Conservation (phyloP, 768 basidiomycete species). For the Tylopilus intermedius region DNA sequence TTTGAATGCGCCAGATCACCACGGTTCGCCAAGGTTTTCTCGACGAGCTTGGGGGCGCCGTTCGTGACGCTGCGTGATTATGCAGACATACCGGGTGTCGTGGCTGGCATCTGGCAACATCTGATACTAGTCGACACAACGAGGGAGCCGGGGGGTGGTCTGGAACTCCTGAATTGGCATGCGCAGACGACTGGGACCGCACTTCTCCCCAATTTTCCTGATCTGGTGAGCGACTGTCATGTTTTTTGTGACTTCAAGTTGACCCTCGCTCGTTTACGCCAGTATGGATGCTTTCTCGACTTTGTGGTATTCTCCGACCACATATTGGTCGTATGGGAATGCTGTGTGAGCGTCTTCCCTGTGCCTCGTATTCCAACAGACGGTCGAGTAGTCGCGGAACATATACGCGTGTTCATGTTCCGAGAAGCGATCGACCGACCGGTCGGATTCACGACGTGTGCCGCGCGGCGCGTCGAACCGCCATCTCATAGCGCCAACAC, state of each 20-base stretch:
- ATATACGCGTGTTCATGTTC: constrained; percentile 25
- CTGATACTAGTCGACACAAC: constrained; percentile 25
- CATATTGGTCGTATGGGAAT: constrained; percentile 27
- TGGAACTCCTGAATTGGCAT: constrained; percentile 30
- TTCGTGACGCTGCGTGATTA: constrained; percentile 23
- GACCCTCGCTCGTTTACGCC: neutral
- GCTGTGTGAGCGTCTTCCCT: constrained; percentile 24
- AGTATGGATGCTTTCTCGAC: constrained; percentile 26
- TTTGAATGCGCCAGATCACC: constrained; percentile 1
- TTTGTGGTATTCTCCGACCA: constrained; percentile 22
- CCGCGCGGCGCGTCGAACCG: constrained; percentile 4
- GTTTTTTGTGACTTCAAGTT: neutral
- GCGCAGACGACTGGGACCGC: constrained; percentile 21
- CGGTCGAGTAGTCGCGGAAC: constrained; percentile 20
- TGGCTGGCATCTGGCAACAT: constrained; percentile 22
- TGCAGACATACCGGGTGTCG: constrained; percentile 17
- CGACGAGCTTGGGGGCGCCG: constrained; percentile 18
- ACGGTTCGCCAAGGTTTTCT: constrained; percentile 17
- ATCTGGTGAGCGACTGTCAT: constrained; percentile 16
- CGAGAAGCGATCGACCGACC: constrained; percentile 21
- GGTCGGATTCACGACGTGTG: constrained; percentile 27
- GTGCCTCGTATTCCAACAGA: constrained; percentile 21
- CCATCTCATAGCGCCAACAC: neutral
- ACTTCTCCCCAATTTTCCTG: constrained; percentile 18
- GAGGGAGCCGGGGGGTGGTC: constrained; percentile 12